These are phyloP conservation scores for Dryadomyces sulphureus DNA, from an alignment of 2,329 filamentous ascomycete species.

Conservation along the genomic window DNA sequence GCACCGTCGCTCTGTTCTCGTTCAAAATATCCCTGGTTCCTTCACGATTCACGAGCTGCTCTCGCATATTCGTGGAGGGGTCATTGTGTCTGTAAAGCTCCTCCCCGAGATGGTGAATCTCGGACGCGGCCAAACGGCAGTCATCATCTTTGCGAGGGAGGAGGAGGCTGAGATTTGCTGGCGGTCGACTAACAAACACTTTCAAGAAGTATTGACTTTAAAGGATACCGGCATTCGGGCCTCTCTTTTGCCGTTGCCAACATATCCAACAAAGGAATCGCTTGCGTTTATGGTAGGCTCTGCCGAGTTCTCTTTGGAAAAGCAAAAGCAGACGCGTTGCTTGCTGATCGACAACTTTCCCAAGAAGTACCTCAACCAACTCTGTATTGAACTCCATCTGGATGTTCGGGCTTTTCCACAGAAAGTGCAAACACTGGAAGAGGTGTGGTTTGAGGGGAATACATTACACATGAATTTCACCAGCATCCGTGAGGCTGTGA, in stretches of 20 bases:
- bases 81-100: slow-evolving; percentile 3
- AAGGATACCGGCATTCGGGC: background rate
- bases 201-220: background rate
- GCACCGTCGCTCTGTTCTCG: slow-evolving; percentile 7
- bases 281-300: background rate
- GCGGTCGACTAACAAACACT: background rate
- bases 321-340: slow-evolving; percentile 5
- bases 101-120: background rate
- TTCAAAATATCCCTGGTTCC: slow-evolving; percentile 5
- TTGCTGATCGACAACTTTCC: slow-evolving; percentile 7
- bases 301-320: background rate
- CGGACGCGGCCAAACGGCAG: slow-evolving; percentile 3
- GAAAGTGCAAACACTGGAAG: slow-evolving; percentile 5
- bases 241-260: slow-evolving; percentile 4
- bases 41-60: slow-evolving; percentile 8
- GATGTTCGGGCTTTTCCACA: background rate
- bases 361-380: slow-evolving; percentile 3
- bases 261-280: slow-evolving; percentile 7
- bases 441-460: slow-evolving; percentile 9
- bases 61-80: slow-evolving; percentile 7
- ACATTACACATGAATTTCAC: slow-evolving; percentile 8
- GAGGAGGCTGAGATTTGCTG: slow-evolving; percentile 2
- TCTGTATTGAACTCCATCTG: slow-evolving; percentile 7
- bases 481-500: slow-evolving; percentile 7
- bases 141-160: slow-evolving; percentile 7